Base-by-base conservation (phyloP, 805 yeast genomes). In the Candida parachauliodes region DNA sequence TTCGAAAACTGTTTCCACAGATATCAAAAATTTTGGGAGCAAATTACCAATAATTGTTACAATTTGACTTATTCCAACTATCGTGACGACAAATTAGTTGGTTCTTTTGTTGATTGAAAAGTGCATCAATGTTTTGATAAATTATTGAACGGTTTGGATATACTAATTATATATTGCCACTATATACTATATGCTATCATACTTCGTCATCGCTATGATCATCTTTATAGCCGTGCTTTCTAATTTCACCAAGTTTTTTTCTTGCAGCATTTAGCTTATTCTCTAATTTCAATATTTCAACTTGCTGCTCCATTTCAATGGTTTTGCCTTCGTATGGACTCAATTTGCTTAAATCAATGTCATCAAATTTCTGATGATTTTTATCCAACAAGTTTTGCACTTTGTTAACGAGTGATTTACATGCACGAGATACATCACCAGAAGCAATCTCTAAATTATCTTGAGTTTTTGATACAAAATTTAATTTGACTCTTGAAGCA, bases 271-370 rank as follows among this genome's bases (percentile, higher is more conserved):
- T 64, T 48, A 88, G 68, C 32, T 83, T 75, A 49, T 84, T 84
- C 52, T 88, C 96, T 39, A 88, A 68, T 58, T 84, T 85, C 59
- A 88, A 68, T 35, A 88, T 88, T 54, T 85, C 89, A 5, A 88
- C 95, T 57, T 88, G 96, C 59, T 87, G 95, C 54, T 87, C 95
- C 95, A 88, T 85, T 50, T 88, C 93, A 16, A 77, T 75, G 0
- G 94, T 83, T 59, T 83, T 84, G 50, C 85, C 87, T 58, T 87
- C 95, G 55, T 84, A 86, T 21, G 84, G 74, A 7, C 86, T 70
- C 40, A 86, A 60, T 50, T 73, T 75, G 16, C 84, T 69, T 54
- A 80, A 83, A 56, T 88, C 94, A 39, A 80, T 61, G 24, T 67
- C 69, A 18, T 67, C 62, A 4, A 51, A 45, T 8, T 46, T 50